Evolutionary conservation across 192 early-diverging fungal genomes (phyloP).

Genomic region (Entomortierella lignicola): DNA sequence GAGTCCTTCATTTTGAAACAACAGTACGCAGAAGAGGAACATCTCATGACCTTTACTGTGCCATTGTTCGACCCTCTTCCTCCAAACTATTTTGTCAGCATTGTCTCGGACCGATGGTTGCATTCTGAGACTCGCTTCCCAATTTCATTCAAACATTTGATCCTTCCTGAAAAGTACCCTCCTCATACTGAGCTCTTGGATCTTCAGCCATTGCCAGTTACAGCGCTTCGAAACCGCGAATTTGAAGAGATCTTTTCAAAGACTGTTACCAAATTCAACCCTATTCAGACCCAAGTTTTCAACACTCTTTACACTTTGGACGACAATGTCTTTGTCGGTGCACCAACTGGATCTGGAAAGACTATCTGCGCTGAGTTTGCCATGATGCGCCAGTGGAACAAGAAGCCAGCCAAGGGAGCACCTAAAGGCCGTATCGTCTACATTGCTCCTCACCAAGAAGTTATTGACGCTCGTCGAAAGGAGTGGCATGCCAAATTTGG

Average conservation of each 20-base stretch:
- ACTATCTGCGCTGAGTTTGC: constrained; percentile 97
- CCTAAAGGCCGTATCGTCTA: constrained; percentile 83
- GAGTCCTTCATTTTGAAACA: constrained; percentile 94
- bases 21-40: constrained; percentile 85
- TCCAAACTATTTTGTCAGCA: constrained; percentile 95
- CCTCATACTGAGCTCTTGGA: constrained; percentile 96
- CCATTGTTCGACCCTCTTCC: constrained; percentile 92
- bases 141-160: constrained; percentile 93
- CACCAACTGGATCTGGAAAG: constrained; percentile 95
- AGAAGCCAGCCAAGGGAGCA: constrained; percentile 47
- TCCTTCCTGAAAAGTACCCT: constrained; percentile 91
- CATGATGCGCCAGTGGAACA: constrained; percentile 86
- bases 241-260: constrained; percentile 76
- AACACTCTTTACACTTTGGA: constrained; percentile 89
- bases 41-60: constrained; percentile 90
- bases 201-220: constrained; percentile 87
- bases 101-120: constrained; percentile 97
- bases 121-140: constrained; percentile 91
- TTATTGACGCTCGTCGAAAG: constrained; percentile 77
- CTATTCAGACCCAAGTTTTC: constrained; percentile 97
- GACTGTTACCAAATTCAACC: constrained; percentile 82
- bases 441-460: constrained; percentile 89
- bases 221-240: constrained; percentile 80
- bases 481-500: constrained; percentile 90
- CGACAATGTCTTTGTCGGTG: constrained; percentile 92